A percentile compares a stretch with the other conserved stretches of the same genome.
phyloP scores from a whole-genome alignment of 2,329 filamentous ascomycete species.

The Chaetomiaceae sp. region DNA sequence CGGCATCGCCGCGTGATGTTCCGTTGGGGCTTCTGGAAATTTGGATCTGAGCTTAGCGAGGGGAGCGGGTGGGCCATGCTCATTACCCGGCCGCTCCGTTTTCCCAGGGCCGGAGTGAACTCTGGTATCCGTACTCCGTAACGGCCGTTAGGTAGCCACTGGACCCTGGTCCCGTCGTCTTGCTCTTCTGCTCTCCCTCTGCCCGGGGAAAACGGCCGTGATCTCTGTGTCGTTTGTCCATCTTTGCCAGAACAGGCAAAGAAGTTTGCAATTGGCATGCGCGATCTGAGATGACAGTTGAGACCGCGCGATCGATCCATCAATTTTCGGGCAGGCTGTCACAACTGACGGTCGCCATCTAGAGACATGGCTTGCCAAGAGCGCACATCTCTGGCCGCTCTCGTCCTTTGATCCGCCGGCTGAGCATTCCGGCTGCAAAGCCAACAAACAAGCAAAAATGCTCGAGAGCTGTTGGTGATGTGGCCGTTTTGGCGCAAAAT shows the following conservation, averaged over 20 bases:
- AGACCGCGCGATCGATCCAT: slow-evolving; percentile 13
- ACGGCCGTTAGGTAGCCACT: not conserved
- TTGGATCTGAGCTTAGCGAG: slow-evolving; percentile 21
- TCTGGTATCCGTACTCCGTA: not conserved
- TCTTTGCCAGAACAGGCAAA: slow-evolving; percentile 1
- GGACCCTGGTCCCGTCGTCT: no score
- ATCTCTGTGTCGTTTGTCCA: not conserved
- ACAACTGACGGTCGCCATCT: slow-evolving; percentile 4
- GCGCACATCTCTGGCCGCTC: not conserved
- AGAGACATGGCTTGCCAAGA: slow-evolving; percentile 17
- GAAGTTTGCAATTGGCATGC: slow-evolving; percentile 2
- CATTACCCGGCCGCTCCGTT: slow-evolving; percentile 14
- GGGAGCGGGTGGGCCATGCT: slow-evolving; percentile 8
- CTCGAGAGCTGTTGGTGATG: not conserved
- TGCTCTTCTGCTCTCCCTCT: no score
- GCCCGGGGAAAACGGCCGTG: not conserved
- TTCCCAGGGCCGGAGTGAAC: not conserved
- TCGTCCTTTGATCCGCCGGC: not conserved
- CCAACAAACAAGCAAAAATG: not conserved
- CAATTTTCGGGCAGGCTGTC: not conserved
- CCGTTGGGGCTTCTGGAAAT: slow-evolving; percentile 25
- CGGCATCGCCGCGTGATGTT: slow-evolving; percentile 20
- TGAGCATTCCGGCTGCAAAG: slow-evolving; percentile 13
- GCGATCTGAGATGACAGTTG: slow-evolving; percentile 8
- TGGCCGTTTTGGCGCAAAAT: not conserved